Conservation (phyloP, 2,329 filamentous ascomycete species). For the Madurella mycetomatis region DNA sequence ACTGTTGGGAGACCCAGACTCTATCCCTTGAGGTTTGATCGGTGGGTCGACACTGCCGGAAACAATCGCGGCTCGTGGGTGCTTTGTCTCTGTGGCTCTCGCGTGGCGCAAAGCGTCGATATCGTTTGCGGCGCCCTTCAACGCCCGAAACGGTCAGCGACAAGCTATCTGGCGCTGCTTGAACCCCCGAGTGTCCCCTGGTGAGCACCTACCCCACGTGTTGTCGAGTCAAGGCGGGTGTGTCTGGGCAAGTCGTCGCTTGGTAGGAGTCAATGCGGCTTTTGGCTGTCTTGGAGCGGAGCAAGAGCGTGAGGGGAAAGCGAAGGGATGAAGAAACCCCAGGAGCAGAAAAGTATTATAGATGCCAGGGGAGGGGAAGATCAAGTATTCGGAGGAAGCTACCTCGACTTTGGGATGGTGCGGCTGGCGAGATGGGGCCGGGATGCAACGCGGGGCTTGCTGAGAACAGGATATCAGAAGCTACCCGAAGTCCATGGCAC, state of each 20-base stretch:
- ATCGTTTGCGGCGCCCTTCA: neutral
- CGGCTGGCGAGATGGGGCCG: conserved; percentile 14
- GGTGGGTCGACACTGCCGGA: neutral
- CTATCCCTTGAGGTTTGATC: neutral
- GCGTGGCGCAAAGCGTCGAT: neutral
- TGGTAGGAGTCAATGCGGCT: neutral
- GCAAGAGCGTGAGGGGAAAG: neutral
- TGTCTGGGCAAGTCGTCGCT: neutral
- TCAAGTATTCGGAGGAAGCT: conserved; percentile 9
- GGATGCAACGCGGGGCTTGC: conserved; percentile 21
- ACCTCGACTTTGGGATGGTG: conserved; percentile 8
- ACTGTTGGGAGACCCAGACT: neutral
- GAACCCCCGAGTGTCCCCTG: neutral
- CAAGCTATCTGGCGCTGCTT: neutral
- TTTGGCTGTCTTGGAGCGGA: neutral
- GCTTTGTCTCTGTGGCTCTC: neutral
- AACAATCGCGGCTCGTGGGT: neutral
- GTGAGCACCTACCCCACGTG: neutral
- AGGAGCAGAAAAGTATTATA: conserved; percentile 4
- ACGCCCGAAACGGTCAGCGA: neutral
- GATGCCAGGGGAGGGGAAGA: neutral
- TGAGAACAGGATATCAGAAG: conserved; percentile 25
- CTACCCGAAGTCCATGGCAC: conserved; percentile 25
- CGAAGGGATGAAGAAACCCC: conserved; percentile 2
- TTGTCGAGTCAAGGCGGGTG: neutral